Base-by-base conservation (phyloP, 2,329 filamentous ascomycete genomes). In the Fusarium tricinctum region DNA sequence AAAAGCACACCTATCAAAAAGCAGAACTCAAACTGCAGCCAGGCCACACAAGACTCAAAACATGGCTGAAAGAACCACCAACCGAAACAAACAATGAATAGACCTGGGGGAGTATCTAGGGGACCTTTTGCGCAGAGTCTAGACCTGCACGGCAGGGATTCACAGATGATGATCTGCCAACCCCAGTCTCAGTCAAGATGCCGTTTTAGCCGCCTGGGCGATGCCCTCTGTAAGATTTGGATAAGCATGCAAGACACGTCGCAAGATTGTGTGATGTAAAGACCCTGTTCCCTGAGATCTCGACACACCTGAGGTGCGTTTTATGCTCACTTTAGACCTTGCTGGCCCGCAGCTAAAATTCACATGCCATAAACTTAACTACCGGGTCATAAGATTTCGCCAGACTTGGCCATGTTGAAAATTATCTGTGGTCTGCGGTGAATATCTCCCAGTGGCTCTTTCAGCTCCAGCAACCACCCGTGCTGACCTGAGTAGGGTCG, bases 181-280 rank as follows among this genome's bases (percentile, higher is more conserved):
- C 44, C 51, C 58, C 23, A 42, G 50, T 49, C 42, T 22, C n/a
- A 38, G 38, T 14, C 35, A 35, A 20, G 20, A 39, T 70, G 66
- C 66, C 66, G 66, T 59, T 28, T 53, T 69, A 70, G 52, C 66
- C 66, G 66, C 32, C 14, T 19, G 17, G 12, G 3, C n/a, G 20
- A n/a, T 30, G 32, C 20, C 33, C 26, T 23, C 17, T 45, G 38
- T 30, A 26, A 54, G 42, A 43, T 65, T 48, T 60, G 50, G 22
- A 44, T 23, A 43, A 48, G 38, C 40, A 49, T 40, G 45, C 45
- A 52, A 51, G 51, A 53, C 61, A 61, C 56, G 60, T 48, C 20
- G 39, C 54, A 55, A 39, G 22, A 30, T 33, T 17, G n/a, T 42
- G 20, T 40, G 17, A 17, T 38, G 35, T 5, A 19, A 38, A 17